Conservation (phyloP, 129 eudicot species). For the Pittosporum tobira region DNA sequence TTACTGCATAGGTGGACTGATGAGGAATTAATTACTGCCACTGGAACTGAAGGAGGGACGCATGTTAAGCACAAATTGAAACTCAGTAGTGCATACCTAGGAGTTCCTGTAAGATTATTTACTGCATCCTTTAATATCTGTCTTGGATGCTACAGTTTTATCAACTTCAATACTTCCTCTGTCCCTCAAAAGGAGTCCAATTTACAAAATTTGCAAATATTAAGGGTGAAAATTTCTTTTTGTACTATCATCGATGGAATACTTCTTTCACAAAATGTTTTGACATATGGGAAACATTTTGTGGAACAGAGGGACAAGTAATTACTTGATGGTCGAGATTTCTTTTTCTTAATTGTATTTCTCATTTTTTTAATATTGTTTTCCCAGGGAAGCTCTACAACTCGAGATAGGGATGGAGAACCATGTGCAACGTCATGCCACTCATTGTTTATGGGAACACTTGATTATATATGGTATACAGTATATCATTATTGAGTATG, state of each 20-base stretch:
- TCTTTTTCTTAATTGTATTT: slow-evolving; percentile 8
- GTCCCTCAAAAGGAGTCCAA: too few species aligned
- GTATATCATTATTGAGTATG: slow-evolving; percentile 24
- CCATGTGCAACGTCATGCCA: slow-evolving; percentile 77
- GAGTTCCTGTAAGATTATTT: slow-evolving; percentile 55
- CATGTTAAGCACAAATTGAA: slow-evolving; percentile 45
- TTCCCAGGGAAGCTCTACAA: slow-evolving; percentile 49
- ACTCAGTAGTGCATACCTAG: slow-evolving; percentile 58
- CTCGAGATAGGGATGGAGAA: slow-evolving; percentile 69
- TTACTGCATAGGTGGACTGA: slow-evolving; percentile 45
- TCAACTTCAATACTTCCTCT: background rate
- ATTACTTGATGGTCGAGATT: background rate
- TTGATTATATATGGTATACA: slow-evolving; percentile 92
- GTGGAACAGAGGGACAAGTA: background rate
- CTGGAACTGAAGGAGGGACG: slow-evolving; percentile 38
- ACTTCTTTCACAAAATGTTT: too few species aligned
- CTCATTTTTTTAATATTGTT: background rate
- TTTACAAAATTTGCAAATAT: too few species aligned
- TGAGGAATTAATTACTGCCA: slow-evolving; percentile 62
- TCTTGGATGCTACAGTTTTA: background rate
- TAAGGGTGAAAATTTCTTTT: too few species aligned
- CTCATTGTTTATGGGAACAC: slow-evolving; percentile 73
- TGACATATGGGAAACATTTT: background rate
- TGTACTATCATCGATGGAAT: too few species aligned
- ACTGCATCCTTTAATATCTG: background rate